phyloP scores from a whole-genome alignment of 768 basidiomycete genomes.

The Xerocomus potaroensis region DNA sequence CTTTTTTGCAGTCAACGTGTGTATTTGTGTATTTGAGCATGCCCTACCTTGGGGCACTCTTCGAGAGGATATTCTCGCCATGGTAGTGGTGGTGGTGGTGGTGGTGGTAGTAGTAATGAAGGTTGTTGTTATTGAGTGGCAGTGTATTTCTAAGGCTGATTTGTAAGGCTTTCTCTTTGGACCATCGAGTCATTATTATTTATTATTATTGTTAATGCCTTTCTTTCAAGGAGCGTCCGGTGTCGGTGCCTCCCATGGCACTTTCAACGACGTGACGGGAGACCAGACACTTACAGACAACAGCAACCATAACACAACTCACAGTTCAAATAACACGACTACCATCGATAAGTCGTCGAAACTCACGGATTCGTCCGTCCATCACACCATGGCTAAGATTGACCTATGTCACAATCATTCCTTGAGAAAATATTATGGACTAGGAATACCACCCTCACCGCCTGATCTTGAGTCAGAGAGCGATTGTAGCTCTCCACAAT shows the following conservation, averaged over 20 bases:
- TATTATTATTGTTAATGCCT: too few relatives aligned
- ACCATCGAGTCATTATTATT: too few relatives aligned
- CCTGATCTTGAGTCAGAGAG: not conserved
- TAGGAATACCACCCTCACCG: conserved; percentile 1
- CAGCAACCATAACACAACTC: conserved; percentile 13
- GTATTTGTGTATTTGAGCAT: conserved; percentile 20
- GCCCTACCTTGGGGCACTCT: conserved; percentile 26
- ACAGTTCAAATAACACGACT: conserved; percentile 18
- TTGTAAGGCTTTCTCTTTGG: conserved; percentile 3
- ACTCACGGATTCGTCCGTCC: conserved; percentile 20
- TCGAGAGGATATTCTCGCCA: conserved; percentile 19
- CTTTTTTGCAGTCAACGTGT: conserved; percentile 23
- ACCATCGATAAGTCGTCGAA: conserved; percentile 11
- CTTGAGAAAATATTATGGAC: not conserved
- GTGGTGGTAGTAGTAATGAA: too few relatives aligned
- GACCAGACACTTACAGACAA: conserved; percentile 17
- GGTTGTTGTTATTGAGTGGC: conserved; percentile 1
- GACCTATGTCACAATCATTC: not conserved
- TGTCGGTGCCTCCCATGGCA: conserved; percentile 14
- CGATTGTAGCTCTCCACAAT: not conserved
- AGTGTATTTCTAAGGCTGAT: not conserved
- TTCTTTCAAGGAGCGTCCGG: conserved; percentile 22
- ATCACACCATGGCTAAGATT: conserved; percentile 22
- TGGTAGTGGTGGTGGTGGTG: conserved; percentile 9
- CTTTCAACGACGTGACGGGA: conserved; percentile 20